Base-by-base conservation (phyloP, 768 basidiomycete species). In the Suillus brevipes region DNA sequence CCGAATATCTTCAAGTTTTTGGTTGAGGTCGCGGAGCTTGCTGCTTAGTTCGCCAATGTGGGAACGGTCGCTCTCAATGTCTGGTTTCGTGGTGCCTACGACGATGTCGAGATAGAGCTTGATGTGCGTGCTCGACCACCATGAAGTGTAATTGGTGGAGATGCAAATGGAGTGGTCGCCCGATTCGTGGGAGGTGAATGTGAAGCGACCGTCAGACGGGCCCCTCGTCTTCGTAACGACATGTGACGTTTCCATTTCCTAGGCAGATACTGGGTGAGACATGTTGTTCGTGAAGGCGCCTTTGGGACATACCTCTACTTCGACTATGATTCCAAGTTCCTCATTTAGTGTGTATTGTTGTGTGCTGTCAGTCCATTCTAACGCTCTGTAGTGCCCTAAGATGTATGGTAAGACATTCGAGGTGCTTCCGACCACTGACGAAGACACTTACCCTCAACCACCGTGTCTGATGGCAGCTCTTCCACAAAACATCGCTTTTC, bases 81-180 rank as follows among this genome's bases (percentile, higher is more conserved):
- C 94, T 23, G 92, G 81, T 72, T 91, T 94, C 34, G 93, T 89
- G 58, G 85, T 87, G 28, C 97, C 97, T 62, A 99, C 93, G 62
- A 93, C 89, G 63, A 99, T 85, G 73, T 99, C 97, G 70, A 99
- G 87, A 80, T 98, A 91, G 65, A 99, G 87, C 55, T 94, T 93
- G 67, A 99, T 92, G 76, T 98, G 96, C 2, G 93, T 87, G 72
- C 81, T 85, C 64, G 85, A 84, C 77, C 92, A 92, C 94, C 93
- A 97, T 18, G 92, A 87, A 3, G 94, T 89, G 78, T 94, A 91
- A 77, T 97, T 97, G 23, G 94, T 92, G 7, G 93, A 93, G 59
- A 99, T 86, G 75, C 97, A 99, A 73, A 99, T 97, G 61, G 92
- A 89, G 80, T 99, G 97, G 81, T 99, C 97, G 57, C 96, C 96